Evolutionary conservation across 371 early-diverging fungal genomes (phyloP), one percentile per base, ranked within the genome.

Genomic region (Haplosporangium sp.): DNA sequence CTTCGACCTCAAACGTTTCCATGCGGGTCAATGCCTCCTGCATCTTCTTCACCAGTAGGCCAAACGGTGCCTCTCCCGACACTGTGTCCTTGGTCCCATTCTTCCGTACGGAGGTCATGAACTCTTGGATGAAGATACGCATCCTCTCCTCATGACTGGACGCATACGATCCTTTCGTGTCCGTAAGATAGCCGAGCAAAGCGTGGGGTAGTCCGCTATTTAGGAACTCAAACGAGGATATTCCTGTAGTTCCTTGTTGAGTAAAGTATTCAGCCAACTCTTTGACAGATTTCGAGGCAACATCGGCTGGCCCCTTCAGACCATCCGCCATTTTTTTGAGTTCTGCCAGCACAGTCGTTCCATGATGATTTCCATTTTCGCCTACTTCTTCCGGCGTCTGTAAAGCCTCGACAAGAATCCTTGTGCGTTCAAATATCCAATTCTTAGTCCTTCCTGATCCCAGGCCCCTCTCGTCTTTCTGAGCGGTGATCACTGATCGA

Each of bases 141-240:
- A 60, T 45, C 13, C 68, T 59, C 5, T 21, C 48, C 21, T 61
- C 65, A n/a, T 62, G 74, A 21, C 82, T 79, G 1, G 63, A 43
- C 0, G 74, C 48, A 10, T 46, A 20, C 2, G 70, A 20, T 21
- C 13, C 50, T 14, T 56, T 54, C 9, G 81, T 74, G 5, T 52
- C 56, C 3, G 87, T 86, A 56, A 92, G 68, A 64, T 87, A 91
- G 9, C 71, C 64, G 18, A 86, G 63, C 7, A 92, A 64, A 13
- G 86, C 83, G 38, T 86, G 88, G 45, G 94, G 74, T 29, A 95
- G 63, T 0, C 94, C 94, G 57, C 95, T 93, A 59, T 90, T 92
- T 56, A 91, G 76, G 51, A 95, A 81, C 80, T 96, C 96, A 71
- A 92, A 93, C 12, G 92, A 91, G n/a, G 95, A 95, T 47, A 93